Conservation (phyloP, 1,139 yeast species). For the Taiozyma sp. region DNA sequence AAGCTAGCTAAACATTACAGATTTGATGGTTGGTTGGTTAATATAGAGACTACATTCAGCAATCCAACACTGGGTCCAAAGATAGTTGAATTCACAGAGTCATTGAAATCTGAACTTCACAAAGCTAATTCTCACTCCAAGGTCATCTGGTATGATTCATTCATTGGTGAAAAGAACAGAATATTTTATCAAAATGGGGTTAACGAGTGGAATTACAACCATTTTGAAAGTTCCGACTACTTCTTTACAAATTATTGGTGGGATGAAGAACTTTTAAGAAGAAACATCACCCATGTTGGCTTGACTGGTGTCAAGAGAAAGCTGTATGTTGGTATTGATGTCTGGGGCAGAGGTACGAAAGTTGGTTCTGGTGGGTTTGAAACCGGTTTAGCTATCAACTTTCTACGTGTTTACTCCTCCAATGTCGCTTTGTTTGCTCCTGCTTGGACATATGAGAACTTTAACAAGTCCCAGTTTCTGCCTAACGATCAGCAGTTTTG, state of each 20-base stretch:
- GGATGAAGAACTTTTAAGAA: conserved; percentile 28
- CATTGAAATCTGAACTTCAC: conserved; percentile 27
- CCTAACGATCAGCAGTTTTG: conserved; percentile 32
- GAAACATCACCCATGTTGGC: conserved; percentile 31
- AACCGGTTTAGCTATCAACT: conserved; percentile 28
- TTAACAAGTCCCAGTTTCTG: conserved; percentile 23
- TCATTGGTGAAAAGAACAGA: conserved; percentile 26
- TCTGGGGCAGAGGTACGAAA: conserved; percentile 36
- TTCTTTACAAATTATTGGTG: conserved; percentile 39
- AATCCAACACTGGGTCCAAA: conserved; percentile 12
- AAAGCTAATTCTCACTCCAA: conserved; percentile 17
- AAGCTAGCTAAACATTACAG: conserved; percentile 26
- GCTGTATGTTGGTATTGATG: conserved; percentile 34
- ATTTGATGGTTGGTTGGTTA: conserved; percentile 36
- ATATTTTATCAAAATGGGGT: conserved; percentile 35
- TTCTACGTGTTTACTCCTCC: conserved; percentile 27
- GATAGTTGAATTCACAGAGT: conserved; percentile 26
- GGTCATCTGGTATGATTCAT: conserved; percentile 37
- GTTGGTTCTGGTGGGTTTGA: conserved; percentile 36
- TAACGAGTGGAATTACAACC: conserved; percentile 29
- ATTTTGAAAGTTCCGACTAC: conserved; percentile 27
- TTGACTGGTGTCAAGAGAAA: conserved; percentile 28
- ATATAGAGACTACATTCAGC: conserved; percentile 31
- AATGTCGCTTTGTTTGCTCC: conserved; percentile 37
- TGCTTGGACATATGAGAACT: conserved; percentile 37